phyloP scores from a whole-genome alignment of 331 rosid genomes.

The Quercus phellos region DNA sequence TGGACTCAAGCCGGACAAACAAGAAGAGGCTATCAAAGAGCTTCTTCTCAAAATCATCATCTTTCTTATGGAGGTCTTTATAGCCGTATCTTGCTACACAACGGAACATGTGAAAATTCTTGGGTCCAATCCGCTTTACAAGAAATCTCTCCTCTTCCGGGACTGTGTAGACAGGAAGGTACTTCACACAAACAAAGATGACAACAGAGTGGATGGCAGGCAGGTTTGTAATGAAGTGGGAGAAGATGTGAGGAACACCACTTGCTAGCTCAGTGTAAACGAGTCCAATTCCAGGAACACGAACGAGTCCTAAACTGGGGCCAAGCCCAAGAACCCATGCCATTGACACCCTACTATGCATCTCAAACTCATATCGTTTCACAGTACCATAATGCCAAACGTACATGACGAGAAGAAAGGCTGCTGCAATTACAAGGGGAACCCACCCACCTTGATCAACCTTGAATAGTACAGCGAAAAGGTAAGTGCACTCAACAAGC shows the following conservation, averaged over 20 bases:
- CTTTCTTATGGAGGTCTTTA: slow-evolving; percentile 88
- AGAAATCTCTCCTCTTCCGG: slow-evolving; percentile 95
- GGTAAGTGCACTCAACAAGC: slow-evolving; percentile 79
- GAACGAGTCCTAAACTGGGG: slow-evolving; percentile 94
- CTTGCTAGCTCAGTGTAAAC: slow-evolving; percentile 96
- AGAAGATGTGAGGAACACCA: slow-evolving; percentile 92
- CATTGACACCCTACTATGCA: slow-evolving; percentile 95
- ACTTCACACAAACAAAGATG: slow-evolving; percentile 83
- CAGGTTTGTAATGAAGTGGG: slow-evolving; percentile 94
- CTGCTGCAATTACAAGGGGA: slow-evolving; percentile 90
- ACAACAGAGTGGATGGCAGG: slow-evolving; percentile 96
- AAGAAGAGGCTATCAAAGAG: slow-evolving; percentile 72
- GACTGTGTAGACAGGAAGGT: slow-evolving; percentile 96
- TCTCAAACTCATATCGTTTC: slow-evolving; percentile 90
- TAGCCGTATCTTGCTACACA: slow-evolving; percentile 95
- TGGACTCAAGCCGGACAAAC: slow-evolving; percentile 78
- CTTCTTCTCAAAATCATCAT: slow-evolving; percentile 84
- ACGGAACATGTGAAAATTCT: slow-evolving; percentile 87
- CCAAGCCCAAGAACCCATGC: slow-evolving; percentile 99
- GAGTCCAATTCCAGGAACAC: slow-evolving; percentile 94
- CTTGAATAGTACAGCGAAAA: slow-evolving; percentile 86
- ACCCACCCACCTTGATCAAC: slow-evolving; percentile 99
- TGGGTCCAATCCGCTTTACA: slow-evolving; percentile 92
- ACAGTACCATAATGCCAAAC: slow-evolving; percentile 93
- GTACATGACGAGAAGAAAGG: slow-evolving; percentile 79